Base-by-base conservation (phyloP, 1,284 basidiomycete species). In the Phenoliferia sp. region DNA sequence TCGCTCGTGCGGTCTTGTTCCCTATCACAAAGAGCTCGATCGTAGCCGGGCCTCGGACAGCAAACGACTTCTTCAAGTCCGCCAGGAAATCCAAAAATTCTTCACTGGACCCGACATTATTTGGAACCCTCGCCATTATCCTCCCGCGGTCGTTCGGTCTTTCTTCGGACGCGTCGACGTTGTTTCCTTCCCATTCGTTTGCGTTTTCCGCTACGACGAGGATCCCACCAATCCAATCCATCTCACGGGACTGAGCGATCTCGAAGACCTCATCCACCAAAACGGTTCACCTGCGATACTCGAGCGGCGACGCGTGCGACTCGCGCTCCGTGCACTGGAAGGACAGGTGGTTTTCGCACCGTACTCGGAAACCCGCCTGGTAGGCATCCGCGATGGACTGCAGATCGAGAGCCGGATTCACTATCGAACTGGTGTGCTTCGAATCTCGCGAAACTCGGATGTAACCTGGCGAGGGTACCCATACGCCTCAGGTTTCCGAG, bases 141-240 rank as follows among this genome's bases (percentile, higher is more conserved):
- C 74, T 2, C 76, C 79, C 26, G 76, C 80, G 2, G 76, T 79
- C 0, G 82, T 84, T 64, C 82, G 80, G 0, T 83, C 82, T 59
- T 85, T 81, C 76, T 90, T 90, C 76, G 89, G 89, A 39, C 88
- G 87, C 73, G 85, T 85, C 44, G 90, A 87, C 85, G 88, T 86
- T 83, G 84, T 87, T 64, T 89, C 86, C n/a, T 92, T 89, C 76
- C 90, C 87, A 16, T 89, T 86, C 3, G 86, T 86, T 0, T 78
- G 89, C 62, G 84, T 90, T 58, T 83, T 92, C 34, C 85, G 84
- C 31, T 90, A 89, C 73, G 90, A 92, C 71, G 58, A 69, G 26
- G 83, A 87, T 65, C 87, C 65, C 26, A 34, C 86, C 0, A 80
- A 81, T 2, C 77, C 83, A 52, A 78, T 82, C 0, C 81, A 85